phyloP scores from a whole-genome alignment of 768 basidiomycete species.

The Pleurotus platypus region DNA sequence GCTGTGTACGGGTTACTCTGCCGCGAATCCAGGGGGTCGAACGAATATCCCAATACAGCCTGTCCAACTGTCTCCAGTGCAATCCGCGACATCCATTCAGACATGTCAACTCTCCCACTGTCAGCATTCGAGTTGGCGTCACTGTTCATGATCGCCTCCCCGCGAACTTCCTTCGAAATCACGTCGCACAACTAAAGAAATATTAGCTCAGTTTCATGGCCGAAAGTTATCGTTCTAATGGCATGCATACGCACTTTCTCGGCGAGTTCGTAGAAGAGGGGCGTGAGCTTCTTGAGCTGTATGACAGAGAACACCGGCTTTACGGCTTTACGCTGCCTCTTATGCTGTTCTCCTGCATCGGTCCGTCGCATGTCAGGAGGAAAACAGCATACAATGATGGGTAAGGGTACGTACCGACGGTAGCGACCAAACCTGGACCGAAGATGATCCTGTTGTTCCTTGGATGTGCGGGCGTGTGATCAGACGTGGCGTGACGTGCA shows the following conservation, averaged over 20 bases:
- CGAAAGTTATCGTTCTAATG: too few species aligned
- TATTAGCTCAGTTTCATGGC: too few species aligned
- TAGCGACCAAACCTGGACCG: conserved; percentile 43
- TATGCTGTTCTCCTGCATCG: conserved; percentile 36
- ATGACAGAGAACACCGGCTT: conserved; percentile 43
- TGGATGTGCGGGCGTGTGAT: neutral
- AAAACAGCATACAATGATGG: neutral
- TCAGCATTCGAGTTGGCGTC: too few species aligned
- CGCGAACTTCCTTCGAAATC: conserved; percentile 14
- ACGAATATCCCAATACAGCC: conserved; percentile 41
- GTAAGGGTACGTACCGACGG: conserved; percentile 22
- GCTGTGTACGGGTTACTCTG: conserved; percentile 40
- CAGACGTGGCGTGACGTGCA: neutral
- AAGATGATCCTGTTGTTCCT: conserved; percentile 44
- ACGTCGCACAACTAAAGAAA: conserved; percentile 25
- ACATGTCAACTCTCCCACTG: conserved; percentile 35
- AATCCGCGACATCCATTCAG: conserved; percentile 42
- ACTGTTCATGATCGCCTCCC: conserved; percentile 8
- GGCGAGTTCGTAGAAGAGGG: conserved; percentile 40
- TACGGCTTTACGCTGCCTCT: conserved; percentile 45
- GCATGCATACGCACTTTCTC: conserved; percentile 30
- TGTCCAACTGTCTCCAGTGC: conserved; percentile 42
- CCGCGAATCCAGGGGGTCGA: conserved; percentile 40
- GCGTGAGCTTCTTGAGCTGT: conserved; percentile 40
- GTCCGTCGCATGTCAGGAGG: neutral